phyloP scores from a whole-genome alignment of 2,329 filamentous ascomycete species.

The Sporothrix protearum region DNA sequence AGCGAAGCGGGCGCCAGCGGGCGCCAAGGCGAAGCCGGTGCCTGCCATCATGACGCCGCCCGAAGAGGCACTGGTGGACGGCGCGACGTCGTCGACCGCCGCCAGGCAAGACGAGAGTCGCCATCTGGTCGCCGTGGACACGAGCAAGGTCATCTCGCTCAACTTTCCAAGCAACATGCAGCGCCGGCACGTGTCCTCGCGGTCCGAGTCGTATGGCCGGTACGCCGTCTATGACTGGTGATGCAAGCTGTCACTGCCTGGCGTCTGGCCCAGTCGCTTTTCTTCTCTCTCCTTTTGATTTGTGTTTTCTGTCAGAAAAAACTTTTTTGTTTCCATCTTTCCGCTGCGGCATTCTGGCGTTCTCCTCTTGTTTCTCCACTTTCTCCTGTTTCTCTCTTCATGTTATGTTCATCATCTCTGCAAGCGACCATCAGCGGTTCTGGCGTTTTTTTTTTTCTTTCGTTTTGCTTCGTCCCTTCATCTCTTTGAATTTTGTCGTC shows the following conservation, averaged over 20 bases:
- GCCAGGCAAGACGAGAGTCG: neutral
- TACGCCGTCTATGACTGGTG: neutral
- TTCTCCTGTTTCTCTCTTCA: neutral
- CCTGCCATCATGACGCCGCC: neutral
- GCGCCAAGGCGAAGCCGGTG: neutral
- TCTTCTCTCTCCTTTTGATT: neutral
- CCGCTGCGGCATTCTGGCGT: neutral
- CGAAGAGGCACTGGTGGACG: neutral
- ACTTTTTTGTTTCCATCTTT: neutral
- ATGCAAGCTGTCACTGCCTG: neutral
- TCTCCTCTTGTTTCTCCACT: neutral
- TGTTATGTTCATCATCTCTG: neutral
- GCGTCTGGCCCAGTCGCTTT: neutral
- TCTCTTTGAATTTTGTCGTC: neutral
- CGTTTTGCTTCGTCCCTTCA: neutral
- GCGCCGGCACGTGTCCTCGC: constrained; percentile 20
- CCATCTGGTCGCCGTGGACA: neutral
- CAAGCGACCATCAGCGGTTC: constrained; percentile 10
- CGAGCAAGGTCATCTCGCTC: neutral
- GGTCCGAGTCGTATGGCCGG: constrained; percentile 19
- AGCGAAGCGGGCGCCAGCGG: neutral
- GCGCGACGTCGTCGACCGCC: neutral
- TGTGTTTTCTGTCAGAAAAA: neutral
- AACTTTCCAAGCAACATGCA: neutral
- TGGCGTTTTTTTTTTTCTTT: neutral